Base-by-base conservation (phyloP, 2,329 filamentous ascomycete genomes). In the Tolypocladium endophyticum region DNA sequence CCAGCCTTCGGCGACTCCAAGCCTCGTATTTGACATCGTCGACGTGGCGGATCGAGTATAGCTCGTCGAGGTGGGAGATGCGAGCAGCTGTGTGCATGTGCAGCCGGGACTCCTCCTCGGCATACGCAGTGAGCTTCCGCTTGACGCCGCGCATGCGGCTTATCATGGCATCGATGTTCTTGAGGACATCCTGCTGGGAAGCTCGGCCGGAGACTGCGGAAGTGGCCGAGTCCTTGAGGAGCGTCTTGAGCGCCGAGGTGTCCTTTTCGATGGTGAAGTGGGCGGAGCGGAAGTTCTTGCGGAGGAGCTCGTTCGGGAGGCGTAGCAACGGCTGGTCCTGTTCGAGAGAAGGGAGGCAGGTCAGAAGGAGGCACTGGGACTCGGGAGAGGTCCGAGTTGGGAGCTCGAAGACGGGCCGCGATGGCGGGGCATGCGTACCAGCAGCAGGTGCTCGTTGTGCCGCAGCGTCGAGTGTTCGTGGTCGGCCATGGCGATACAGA, bases 311-410 rank as follows among this genome's bases (percentile, higher is more conserved):
- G 74, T 93, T 88, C 23, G 94, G 94, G 28, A 97, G 85, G 39
- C 92, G 91, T 65, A 99, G 86, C 65, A 97, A 88, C 4, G 93
- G 89, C 82, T 97, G 93, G 71, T 99, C 94, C 92, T 93, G 64
- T 28, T 53, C 16, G 16, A 43, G 6, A 25, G 12, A 54, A 50
- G 18, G 28, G 20, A 41, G 41, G 18, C 23, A 41, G 23, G 16
- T 36, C n/a, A n/a, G 28, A 55, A 58, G 41, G 25, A 41, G 57
- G 56, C 53, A 43, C 56, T 14, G 23, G n/a, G 33, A 23, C 9
- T 23, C 41, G 20, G 25, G 23, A 20, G 28, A 45, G 30, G 23
- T 28, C 20, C 16, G 28, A 36, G 18, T 20, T 6, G 12, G 23
- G 30, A 30, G 39, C 56, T 45, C 39, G 47, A 25, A 30, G 28